phyloP scores from a whole-genome alignment of 2,329 filamentous ascomycete genomes.

The Cordyceps fumosorosea region DNA sequence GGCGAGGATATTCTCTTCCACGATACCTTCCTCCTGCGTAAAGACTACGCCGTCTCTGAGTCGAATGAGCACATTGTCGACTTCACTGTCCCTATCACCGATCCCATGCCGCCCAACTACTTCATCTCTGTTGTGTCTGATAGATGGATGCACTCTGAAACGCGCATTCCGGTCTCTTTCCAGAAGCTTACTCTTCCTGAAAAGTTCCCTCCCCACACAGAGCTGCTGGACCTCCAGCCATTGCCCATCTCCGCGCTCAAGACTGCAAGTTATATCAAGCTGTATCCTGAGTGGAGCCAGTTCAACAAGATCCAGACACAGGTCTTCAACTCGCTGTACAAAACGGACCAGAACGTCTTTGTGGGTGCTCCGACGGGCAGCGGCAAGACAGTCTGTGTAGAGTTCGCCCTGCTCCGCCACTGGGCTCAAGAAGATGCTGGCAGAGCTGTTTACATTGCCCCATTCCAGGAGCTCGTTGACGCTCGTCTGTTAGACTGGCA shows the following conservation, averaged over 20 bases:
- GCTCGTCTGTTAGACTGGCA: slow-evolving; percentile 78
- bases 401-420: slow-evolving; percentile 84
- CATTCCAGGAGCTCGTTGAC: slow-evolving; percentile 90
- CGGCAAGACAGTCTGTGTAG: slow-evolving; percentile 94
- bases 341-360: slow-evolving; percentile 88
- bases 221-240: slow-evolving; percentile 84
- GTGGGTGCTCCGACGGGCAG: slow-evolving; percentile 88
- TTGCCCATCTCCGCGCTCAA: slow-evolving; percentile 86
- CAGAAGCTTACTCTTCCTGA: slow-evolving; percentile 91
- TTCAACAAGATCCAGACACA: slow-evolving; percentile 99
- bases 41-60: slow-evolving; percentile 78
- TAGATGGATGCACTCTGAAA: slow-evolving; percentile 97
- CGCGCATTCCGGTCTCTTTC: slow-evolving; percentile 86
- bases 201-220: slow-evolving; percentile 91
- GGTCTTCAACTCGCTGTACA: slow-evolving; percentile 88
- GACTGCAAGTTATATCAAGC: slow-evolving; percentile 67
- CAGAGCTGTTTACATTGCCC: slow-evolving; percentile 87
- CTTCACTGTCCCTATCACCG: slow-evolving; percentile 91
- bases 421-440: slow-evolving; percentile 58
- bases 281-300: slow-evolving; percentile 78
- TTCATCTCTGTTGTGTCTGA: slow-evolving; percentile 94
- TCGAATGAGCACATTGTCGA: slow-evolving; percentile 92
- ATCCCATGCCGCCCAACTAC: slow-evolving; percentile 98
- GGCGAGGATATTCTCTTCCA: slow-evolving; percentile 94
- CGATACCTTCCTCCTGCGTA: slow-evolving; percentile 86